These are phyloP conservation scores for Colletotrichum acutatum DNA, from an alignment of 2,329 filamentous ascomycete species.

Conservation along the genomic window DNA sequence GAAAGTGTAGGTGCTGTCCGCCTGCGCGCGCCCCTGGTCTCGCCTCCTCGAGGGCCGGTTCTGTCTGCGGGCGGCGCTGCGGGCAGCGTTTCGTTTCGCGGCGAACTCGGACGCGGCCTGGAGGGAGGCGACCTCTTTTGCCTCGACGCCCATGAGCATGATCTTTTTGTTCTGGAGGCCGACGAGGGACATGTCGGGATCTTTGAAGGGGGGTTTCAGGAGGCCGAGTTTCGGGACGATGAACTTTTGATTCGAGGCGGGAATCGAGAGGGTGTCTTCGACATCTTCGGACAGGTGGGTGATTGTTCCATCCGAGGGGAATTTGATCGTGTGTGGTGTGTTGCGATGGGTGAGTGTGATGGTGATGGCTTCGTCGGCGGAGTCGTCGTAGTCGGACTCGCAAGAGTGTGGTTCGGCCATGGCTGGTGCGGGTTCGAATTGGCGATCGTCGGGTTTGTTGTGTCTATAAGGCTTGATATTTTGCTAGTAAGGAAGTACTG, in stretches of 20 bases:
- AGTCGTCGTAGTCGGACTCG: conserved; percentile 25
- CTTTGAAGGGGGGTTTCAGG: conserved; percentile 72
- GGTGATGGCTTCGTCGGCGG: conserved; percentile 46
- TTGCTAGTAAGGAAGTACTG: conserved; percentile 35
- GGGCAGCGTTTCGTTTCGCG: conserved; percentile 58
- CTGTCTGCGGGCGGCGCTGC: conserved; percentile 46
- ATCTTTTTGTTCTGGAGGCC: conserved; percentile 68
- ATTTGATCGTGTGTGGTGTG: conserved; percentile 54
- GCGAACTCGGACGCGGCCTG: conserved; percentile 59
- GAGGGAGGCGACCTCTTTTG: conserved; percentile 67
- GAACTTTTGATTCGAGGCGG: conserved; percentile 74
- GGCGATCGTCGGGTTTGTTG: neutral
- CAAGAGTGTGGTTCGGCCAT: conserved; percentile 35
- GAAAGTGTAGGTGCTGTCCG: conserved; percentile 83
- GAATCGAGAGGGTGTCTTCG: conserved; percentile 66
- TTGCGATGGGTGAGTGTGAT: conserved; percentile 61
- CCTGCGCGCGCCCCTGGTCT: conserved; percentile 52
- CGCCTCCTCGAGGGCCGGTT: conserved; percentile 50
- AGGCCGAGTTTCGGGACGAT: conserved; percentile 73
- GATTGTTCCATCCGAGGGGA: conserved; percentile 59
- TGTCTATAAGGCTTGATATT: conserved; percentile 6
- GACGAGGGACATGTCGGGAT: conserved; percentile 61
- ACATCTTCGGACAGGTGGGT: conserved; percentile 71
- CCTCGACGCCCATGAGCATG: conserved; percentile 72
- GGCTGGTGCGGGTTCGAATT: neutral